phyloP scores from a whole-genome alignment of 139 green algal species.

The Chlorella sp. region DNA sequence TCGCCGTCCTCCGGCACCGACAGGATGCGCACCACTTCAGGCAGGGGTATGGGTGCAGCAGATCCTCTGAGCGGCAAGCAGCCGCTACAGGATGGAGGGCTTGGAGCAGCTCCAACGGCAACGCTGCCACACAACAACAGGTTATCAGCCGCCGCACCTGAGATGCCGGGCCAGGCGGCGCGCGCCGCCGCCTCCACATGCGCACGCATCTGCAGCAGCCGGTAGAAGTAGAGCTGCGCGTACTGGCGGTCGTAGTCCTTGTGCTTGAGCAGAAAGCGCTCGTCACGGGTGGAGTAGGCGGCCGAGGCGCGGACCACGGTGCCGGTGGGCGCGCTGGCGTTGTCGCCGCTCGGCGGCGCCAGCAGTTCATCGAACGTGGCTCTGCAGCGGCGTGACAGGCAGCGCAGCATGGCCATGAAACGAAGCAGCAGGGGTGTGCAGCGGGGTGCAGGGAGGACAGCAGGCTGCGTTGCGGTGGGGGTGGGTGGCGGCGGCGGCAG shows the following conservation, averaged over 20 bases:
- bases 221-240: slow-evolving; percentile 92
- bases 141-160: slow-evolving; percentile 45
- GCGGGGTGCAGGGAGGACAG: background rate
- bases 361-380: slow-evolving; percentile 44
- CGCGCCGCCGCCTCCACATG: slow-evolving; percentile 51
- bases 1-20: slow-evolving; percentile 80
- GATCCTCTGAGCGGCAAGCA: too few relatives aligned
- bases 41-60: background rate
- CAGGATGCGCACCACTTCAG: slow-evolving; percentile 79
- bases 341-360: background rate
- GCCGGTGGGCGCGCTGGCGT: background rate
- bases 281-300: slow-evolving; percentile 12
- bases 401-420: background rate
- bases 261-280: slow-evolving; percentile 59
- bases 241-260: slow-evolving; percentile 90
- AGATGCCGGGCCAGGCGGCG: slow-evolving; percentile 76
- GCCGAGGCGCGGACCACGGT: slow-evolving; percentile 9
- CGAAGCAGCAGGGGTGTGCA: background rate
- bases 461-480: background rate
- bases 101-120: too few relatives aligned
- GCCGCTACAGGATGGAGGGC: too few relatives aligned
- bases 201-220: slow-evolving; percentile 74
- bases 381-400: background rate
- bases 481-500: background rate
- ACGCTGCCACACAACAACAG: background rate